These are phyloP conservation scores for Rosellinia necatrix DNA, from an alignment of 2,329 filamentous ascomycete species.

Conservation along the genomic window DNA sequence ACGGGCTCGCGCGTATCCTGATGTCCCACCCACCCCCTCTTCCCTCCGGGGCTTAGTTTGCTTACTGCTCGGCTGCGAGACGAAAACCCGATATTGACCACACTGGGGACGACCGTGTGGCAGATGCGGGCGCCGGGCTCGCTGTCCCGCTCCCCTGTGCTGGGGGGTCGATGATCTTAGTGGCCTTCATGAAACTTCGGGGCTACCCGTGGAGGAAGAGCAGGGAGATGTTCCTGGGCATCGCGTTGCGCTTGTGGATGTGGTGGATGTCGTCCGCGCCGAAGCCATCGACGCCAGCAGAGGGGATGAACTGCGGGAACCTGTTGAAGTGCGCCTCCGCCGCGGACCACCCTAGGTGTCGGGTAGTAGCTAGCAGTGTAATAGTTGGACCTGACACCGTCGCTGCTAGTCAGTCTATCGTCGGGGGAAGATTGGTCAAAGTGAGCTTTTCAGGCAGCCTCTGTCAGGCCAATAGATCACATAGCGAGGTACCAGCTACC, in stretches of 20 bases:
- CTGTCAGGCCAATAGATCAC: too few species aligned
- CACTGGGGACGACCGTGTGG: constrained; percentile 11
- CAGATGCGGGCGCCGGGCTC: neutral
- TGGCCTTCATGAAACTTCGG: constrained; percentile 9
- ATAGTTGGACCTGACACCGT: too few species aligned
- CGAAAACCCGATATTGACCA: constrained; percentile 20
- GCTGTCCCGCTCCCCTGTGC: neutral
- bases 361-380: too few species aligned
- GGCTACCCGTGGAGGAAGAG: constrained; percentile 22
- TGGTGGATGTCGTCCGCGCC: constrained; percentile 66
- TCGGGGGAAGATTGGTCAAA: neutral
- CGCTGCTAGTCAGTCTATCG: constrained; percentile 45
- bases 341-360: too few species aligned
- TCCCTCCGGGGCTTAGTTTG: neutral
- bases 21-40: too few species aligned
- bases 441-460: constrained; percentile 14
- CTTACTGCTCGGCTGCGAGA: constrained; percentile 4
- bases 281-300: constrained; percentile 60
- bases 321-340: constrained; percentile 63
- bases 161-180: constrained; percentile 1
- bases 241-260: constrained; percentile 59
- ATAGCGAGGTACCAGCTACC: too few species aligned
- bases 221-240: constrained; percentile 3
- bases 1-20: too few species aligned
- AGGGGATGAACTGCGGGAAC: constrained; percentile 61